phyloP scores from a whole-genome alignment of 2,329 filamentous ascomycete genomes.

The Neonectria ditissima region DNA sequence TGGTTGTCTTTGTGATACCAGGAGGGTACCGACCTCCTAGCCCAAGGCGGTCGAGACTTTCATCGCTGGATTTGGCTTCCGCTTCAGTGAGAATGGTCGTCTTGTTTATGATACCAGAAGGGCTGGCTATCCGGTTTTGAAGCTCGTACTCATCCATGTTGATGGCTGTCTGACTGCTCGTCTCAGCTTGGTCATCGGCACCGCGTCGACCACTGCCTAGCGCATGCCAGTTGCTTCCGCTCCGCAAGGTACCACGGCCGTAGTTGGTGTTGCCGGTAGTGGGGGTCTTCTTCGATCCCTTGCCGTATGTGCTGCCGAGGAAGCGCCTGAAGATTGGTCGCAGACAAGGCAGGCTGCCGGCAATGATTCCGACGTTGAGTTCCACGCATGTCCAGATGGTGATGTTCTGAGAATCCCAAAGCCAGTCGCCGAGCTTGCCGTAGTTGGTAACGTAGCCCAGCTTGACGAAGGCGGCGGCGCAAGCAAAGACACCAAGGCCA shows the following conservation, averaged over 20 bases:
- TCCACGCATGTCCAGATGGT: slow-evolving; percentile 60
- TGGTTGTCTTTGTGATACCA: slow-evolving; percentile 47
- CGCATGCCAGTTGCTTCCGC: slow-evolving; percentile 41
- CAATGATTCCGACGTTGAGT: slow-evolving; percentile 53
- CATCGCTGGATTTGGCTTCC: slow-evolving; percentile 43
- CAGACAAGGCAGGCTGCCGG: slow-evolving; percentile 51
- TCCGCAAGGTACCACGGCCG: slow-evolving; percentile 40
- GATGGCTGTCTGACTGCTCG: slow-evolving; percentile 47
- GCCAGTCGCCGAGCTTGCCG: slow-evolving; percentile 54
- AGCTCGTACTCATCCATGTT: slow-evolving; percentile 46
- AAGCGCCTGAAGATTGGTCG: slow-evolving; percentile 51
- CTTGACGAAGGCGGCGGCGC: slow-evolving; percentile 57
- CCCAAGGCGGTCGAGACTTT: slow-evolving; percentile 32
- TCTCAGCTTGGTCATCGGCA: slow-evolving; percentile 31
- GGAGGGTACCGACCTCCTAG: slow-evolving; percentile 10
- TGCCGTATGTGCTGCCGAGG: slow-evolving; percentile 48
- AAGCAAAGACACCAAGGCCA: slow-evolving; percentile 58
- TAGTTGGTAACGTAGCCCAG: slow-evolving; percentile 53
- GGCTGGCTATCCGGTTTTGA: slow-evolving; percentile 31
- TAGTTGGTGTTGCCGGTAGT: slow-evolving; percentile 41
- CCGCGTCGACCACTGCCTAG: slow-evolving; percentile 37
- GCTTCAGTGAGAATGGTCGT: slow-evolving; percentile 38
- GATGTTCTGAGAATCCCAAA: slow-evolving; percentile 60
- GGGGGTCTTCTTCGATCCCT: slow-evolving; percentile 44
- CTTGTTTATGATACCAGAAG: slow-evolving; percentile 24